Evolutionary conservation across 441 rosid species (phyloP), one percentile per base, ranked within the genome.

Genomic region (Euphorbia neoarborescens): DNA sequence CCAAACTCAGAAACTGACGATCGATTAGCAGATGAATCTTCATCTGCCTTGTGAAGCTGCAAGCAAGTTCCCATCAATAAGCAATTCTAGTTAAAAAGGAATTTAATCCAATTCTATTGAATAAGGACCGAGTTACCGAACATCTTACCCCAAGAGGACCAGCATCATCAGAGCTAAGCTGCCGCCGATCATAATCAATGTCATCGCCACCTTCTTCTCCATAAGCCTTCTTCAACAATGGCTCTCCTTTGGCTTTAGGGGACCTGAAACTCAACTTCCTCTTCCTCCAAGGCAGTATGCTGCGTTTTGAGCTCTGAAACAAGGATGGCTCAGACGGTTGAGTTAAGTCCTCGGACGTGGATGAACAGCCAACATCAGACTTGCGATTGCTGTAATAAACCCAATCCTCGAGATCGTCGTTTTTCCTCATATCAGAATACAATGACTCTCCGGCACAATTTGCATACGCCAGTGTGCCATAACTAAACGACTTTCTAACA

Each of bases 181-280:
- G 97, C 54, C 97, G 82, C 17, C 98, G 91, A 78, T 87, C 91
- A 81, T 76, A 88, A 83, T 92, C 97, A 66, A 92, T 92, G 75
- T 92, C 97, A 82, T 92, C 98, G 32, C 98, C 98, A 2, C 98
- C 98, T 59, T 92, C 96, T 84, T 92, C 96, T 40, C 84, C 92
- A 79, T 89, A 84, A 7, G 83, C 93, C 79, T 90, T 90, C 71
- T 90, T 92, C 73, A 92, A 79, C 81, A 92, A 84, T 14, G 98
- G 98, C 76, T 92, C 96, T 27, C 98, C 94, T 83, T 84, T 88
- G 66, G 81, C 83, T 78, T 92, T 92, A n/a, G 89, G 79, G 72
- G 98, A 88, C 82, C 90, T 77, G 76, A 92, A 92, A 81, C 87
- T 87, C 68, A 92, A 75, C 69, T 89, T 90, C 79, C 96, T 84